These are phyloP conservation scores for Pythium aquatile DNA, from an alignment of 352 stramenopile species.

Conservation along the genomic window DNA sequence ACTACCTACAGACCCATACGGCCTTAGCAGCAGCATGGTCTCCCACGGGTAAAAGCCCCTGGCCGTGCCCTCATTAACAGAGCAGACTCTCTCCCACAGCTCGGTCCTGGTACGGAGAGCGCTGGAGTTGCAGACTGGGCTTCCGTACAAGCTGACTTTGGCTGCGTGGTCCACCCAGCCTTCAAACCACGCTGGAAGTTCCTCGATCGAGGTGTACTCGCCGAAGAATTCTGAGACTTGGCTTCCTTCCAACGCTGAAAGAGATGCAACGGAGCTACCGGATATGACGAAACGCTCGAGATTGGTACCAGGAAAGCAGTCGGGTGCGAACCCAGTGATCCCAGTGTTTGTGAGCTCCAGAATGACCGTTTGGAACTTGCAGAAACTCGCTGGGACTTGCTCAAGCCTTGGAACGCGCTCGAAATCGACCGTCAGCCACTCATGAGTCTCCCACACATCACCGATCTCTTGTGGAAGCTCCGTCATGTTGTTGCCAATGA, in stretches of 20 bases:
- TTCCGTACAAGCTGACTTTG: neutral
- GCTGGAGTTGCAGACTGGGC: constrained; percentile 1
- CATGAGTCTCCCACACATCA: neutral
- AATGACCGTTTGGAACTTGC: neutral
- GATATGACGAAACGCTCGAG: neutral
- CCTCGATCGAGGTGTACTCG: neutral
- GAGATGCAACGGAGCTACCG: neutral
- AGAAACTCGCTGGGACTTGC: neutral
- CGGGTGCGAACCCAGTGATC: neutral
- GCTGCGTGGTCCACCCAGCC: neutral
- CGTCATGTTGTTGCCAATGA: constrained; percentile 16
- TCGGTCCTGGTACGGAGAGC: neutral
- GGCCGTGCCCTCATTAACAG: neutral
- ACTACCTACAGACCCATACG: neutral
- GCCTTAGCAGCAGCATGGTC: constrained; percentile 1
- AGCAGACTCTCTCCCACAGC: neutral
- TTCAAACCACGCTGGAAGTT: neutral
- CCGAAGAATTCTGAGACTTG: neutral
- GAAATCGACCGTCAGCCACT: constrained; percentile 5
- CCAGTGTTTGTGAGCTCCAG: neutral
- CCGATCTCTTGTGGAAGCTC: constrained; percentile 5
- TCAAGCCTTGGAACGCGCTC: neutral
- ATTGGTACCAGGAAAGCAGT: neutral
- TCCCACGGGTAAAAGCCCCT: constrained; percentile 1
- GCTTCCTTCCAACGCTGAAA: neutral